phyloP scores from a whole-genome alignment of 2,329 filamentous ascomycete genomes.

The Albifimbria verrucaria region DNA sequence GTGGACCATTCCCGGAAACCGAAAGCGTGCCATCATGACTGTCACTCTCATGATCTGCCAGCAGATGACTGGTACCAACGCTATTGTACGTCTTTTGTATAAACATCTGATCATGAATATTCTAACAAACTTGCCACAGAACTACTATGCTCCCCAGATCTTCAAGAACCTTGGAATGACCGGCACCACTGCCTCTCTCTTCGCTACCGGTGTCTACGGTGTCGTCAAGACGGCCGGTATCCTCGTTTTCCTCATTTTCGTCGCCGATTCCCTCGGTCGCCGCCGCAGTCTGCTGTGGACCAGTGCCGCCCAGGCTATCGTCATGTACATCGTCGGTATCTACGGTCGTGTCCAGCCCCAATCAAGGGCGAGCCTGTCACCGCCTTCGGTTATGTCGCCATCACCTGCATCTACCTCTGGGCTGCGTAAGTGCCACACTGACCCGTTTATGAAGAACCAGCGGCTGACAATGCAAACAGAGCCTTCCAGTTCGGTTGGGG shows the following conservation, averaged over 20 bases:
- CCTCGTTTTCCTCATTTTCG: conserved; percentile 61
- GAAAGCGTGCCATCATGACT: conserved; percentile 62
- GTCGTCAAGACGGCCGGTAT: conserved; percentile 67
- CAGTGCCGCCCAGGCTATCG: conserved; percentile 55
- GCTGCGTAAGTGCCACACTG: conserved; percentile 41
- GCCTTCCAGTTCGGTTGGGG: conserved; percentile 72
- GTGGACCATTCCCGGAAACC: conserved; percentile 57
- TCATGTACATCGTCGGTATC: conserved; percentile 70
- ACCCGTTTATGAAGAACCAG: background rate
- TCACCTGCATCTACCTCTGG: conserved; percentile 71
- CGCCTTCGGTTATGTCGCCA: conserved; percentile 65
- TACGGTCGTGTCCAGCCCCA: conserved; percentile 64
- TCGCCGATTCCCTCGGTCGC: conserved; percentile 67
- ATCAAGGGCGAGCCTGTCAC: conserved; percentile 45
- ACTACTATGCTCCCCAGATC: conserved; percentile 69
- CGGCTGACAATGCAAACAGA: conserved; percentile 19
- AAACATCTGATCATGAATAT: background rate
- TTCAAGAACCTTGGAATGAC: conserved; percentile 63
- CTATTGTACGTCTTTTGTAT: conserved; percentile 14
- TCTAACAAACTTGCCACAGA: conserved; percentile 23
- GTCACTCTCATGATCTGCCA: conserved; percentile 64
- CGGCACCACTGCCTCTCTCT: conserved; percentile 55
- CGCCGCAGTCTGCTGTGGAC: conserved; percentile 61
- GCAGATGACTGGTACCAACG: conserved; percentile 64
- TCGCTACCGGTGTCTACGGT: conserved; percentile 72